Evolutionary conservation across 1,284 basidiomycete genomes (phyloP).

Genomic region (Ganoderma lucidum): DNA sequence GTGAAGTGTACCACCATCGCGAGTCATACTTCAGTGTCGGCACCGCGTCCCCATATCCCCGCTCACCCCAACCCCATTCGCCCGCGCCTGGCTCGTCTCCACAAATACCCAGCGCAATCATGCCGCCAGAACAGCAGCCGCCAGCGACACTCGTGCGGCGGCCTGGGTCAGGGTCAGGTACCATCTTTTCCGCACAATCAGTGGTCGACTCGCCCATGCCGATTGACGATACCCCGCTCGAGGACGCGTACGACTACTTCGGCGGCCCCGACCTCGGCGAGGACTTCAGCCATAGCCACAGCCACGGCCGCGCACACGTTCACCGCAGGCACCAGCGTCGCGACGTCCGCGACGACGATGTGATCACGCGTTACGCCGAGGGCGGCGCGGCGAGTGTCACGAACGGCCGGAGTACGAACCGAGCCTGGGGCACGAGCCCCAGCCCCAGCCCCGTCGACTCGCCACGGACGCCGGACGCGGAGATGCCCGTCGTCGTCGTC

Average conservation of each 20-base stretch:
- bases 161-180: conserved; percentile 14
- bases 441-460: conserved; percentile 19
- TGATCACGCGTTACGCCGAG: conserved; percentile 36
- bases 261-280: conserved; percentile 62
- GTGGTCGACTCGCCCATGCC: conserved; percentile 36
- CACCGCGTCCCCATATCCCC: conserved; percentile 29
- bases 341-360: conserved; percentile 34
- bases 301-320: conserved; percentile 21
- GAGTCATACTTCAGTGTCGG: conserved; percentile 47
- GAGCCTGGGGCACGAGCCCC: conserved; percentile 23
- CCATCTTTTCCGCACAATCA: conserved; percentile 31
- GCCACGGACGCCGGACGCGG: conserved; percentile 28
- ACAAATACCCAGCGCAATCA: conserved; percentile 35
- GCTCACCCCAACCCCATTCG: conserved; percentile 24
- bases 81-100: conserved; percentile 31
- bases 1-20: conserved; percentile 44
- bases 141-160: conserved; percentile 22
- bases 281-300: conserved; percentile 41
- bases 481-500: conserved; percentile 45
- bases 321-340: conserved; percentile 25
- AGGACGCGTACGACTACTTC: conserved; percentile 71
- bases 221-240: conserved; percentile 49
- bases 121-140: conserved; percentile 24
- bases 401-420: conserved; percentile 36
- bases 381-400: conserved; percentile 37